Evolutionary conservation across 2,329 filamentous ascomycete genomes (phyloP).

Genomic region (Neofusicoccum cordaticola): DNA sequence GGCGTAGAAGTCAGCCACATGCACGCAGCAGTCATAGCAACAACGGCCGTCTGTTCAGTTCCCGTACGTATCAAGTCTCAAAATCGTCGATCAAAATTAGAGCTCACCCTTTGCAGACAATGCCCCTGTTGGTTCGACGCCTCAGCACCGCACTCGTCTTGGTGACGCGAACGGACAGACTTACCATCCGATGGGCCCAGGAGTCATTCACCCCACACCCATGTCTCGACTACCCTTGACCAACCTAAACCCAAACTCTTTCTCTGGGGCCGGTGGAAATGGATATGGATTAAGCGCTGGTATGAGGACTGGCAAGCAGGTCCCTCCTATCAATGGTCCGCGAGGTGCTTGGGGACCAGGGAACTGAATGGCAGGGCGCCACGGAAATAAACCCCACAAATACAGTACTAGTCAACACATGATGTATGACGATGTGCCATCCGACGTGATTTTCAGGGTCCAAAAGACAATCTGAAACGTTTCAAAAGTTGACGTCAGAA

Average conservation of each 20-base stretch:
- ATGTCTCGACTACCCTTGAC: conserved; percentile 33
- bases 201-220: conserved; percentile 31
- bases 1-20: conserved; percentile 25
- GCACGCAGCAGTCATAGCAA: conserved; percentile 13
- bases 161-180: conserved; percentile 28
- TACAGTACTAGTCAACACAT: background rate
- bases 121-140: conserved; percentile 25
- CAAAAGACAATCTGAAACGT: too few relatives aligned
- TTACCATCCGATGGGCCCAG: conserved; percentile 21
- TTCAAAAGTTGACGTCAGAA: too few relatives aligned
- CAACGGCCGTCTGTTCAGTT: background rate
- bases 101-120: conserved; percentile 24
- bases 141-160: conserved; percentile 26
- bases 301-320: conserved; percentile 31
- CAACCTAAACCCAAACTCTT: conserved; percentile 22
- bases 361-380: background rate
- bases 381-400: background rate
- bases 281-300: conserved; percentile 30
- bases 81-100: background rate
- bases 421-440: too few relatives aligned
- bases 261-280: conserved; percentile 23
- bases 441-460: too few relatives aligned
- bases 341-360: background rate
- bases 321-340: background rate
- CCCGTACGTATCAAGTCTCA: background rate